Conservation (phyloP, 2,329 filamentous ascomycete genomes). For the Aspergillus floridensis region DNA sequence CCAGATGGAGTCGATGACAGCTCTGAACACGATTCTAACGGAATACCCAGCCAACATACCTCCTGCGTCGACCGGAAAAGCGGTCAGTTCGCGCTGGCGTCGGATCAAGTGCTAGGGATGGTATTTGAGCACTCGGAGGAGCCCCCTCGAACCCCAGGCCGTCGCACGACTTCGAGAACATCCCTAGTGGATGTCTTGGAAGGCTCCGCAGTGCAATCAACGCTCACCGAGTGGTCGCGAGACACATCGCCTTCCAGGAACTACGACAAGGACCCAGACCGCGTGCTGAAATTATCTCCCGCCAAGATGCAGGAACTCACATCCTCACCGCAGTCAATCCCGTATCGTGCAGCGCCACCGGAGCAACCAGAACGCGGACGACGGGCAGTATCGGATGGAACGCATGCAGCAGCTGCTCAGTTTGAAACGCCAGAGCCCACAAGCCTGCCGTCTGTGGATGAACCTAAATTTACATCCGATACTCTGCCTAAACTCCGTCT, state of each 20-base stretch:
- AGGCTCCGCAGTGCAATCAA: constrained; percentile 24
- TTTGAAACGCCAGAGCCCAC: constrained; percentile 17
- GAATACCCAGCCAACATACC: constrained; percentile 1
- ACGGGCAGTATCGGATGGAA: constrained; percentile 23
- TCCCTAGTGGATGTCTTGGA: constrained; percentile 32
- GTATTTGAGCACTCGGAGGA: constrained; percentile 19
- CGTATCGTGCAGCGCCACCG: constrained; percentile 42
- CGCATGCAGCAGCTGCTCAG: constrained; percentile 10
- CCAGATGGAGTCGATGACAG: neutral
- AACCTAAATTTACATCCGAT: constrained; percentile 23
- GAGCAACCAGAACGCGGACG: constrained; percentile 20
- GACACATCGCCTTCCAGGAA: constrained; percentile 23
- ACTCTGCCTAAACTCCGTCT: constrained; percentile 22
- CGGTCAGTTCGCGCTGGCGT: constrained; percentile 11
- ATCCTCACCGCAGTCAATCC: constrained; percentile 54
- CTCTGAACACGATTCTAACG: neutral
- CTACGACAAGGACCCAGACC: constrained; percentile 26
- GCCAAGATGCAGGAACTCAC: constrained; percentile 56
- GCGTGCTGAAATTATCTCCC: constrained; percentile 52
- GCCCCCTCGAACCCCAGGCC: constrained; percentile 8
- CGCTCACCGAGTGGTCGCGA: constrained; percentile 23
- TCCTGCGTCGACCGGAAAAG: constrained; percentile 14
- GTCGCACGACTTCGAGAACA: constrained; percentile 16
- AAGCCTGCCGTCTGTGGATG: constrained; percentile 25
- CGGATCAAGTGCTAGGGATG: constrained; percentile 21